Evolutionary conservation across 2,329 filamentous ascomycete species (phyloP).

Genomic region (Cercospora berteroae): DNA sequence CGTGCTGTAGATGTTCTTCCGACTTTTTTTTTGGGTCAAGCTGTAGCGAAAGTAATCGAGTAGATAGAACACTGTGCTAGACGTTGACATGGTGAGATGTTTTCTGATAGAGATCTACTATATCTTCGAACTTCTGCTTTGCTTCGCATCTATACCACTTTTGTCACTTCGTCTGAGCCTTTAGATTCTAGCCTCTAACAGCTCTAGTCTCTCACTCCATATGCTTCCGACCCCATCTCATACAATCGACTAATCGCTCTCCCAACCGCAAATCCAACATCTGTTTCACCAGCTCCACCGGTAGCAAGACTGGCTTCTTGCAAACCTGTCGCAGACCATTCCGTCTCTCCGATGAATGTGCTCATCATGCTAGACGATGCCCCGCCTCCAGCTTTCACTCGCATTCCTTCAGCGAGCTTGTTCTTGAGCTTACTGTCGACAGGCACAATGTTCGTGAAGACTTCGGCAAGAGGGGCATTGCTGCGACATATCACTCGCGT

Average conservation of each 20-base stretch:
- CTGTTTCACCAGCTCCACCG: conserved; percentile 33
- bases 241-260: conserved; percentile 31
- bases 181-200: too few relatives aligned
- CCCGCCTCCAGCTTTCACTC: conserved; percentile 31
- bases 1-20: background rate
- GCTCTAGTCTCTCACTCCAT: conserved; percentile 4
- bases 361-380: conserved; percentile 32
- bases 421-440: conserved; percentile 17
- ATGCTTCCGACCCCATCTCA: conserved; percentile 32
- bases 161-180: too few relatives aligned
- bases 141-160: background rate
- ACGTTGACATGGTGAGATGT: background rate
- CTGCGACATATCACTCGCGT: conserved; percentile 60
- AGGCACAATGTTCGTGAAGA: conserved; percentile 30
- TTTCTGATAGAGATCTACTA: background rate
- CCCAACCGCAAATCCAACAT: conserved; percentile 33
- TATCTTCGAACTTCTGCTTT: background rate
- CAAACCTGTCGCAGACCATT: conserved; percentile 33
- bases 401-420: conserved; percentile 22
- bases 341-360: conserved; percentile 33
- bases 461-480: conserved; percentile 26
- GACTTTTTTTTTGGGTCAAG: background rate
- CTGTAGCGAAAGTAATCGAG: background rate
- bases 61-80: background rate
- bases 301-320: conserved; percentile 30